Base-by-base conservation (phyloP, 352 stramenopile genomes). In the Globisporangium apiculatum region DNA sequence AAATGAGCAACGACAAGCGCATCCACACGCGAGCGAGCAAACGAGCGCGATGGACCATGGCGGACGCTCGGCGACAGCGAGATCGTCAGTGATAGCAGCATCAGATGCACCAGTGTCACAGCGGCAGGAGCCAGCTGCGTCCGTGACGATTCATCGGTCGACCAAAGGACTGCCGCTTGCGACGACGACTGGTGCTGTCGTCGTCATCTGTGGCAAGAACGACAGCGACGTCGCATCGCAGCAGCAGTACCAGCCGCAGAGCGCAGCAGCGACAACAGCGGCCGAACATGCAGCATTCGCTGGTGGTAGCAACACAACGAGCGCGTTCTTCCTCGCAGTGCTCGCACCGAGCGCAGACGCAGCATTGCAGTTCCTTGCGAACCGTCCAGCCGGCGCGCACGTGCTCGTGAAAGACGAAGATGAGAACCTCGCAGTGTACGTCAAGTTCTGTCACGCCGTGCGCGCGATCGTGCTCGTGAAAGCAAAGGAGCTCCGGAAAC, bases 381-480 rank as follows among this genome's bases (percentile, higher is more conserved):
- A 63, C 18, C 79, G 83, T 50, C 79, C 74, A 1, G 48, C 79
- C 35, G 75, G 72, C 0, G 74, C 76, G 17, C 82, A 74, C 48
- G 17, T 87, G 11, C 48, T 89, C 5, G 73, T 76, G 2, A 72
- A 69, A 10, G 67, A 84, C 35, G 62, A 71, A 42, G 72, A 81
- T 51, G 60, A 67, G 0, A 60, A 67, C 2, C 67, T 89, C 9
- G 56, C 58, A 7, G 65, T 85, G n/a, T 81, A 76, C 40, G 38
- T 89, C 18, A 89, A 89, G 43, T 87, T 89, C 48, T 67, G 66
- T 4, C 66, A 69, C 54, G 67, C 73, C 0, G 65, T 84, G 42
- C 69, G 79, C 7, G 60, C 56, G n/a, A 60, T 73, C 37, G 66
- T 70, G 6, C 38, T 89, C 5, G 48, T 87, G 36, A 83, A 76